Evolutionary conservation across 768 basidiomycete species (phyloP).

Genomic region (Cystobasidium ongulense): DNA sequence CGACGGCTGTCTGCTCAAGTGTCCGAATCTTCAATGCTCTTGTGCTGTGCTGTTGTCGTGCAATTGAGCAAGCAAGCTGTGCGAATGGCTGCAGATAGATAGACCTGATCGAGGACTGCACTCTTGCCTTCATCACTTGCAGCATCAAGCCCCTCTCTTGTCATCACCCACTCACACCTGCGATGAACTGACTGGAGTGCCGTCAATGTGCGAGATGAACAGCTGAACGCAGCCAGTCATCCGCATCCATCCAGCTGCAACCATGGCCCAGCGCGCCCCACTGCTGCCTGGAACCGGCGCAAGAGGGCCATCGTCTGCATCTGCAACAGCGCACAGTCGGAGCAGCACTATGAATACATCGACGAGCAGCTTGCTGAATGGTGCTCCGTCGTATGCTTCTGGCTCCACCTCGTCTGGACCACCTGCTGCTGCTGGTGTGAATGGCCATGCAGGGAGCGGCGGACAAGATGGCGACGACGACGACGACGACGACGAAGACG

Average conservation of each 20-base stretch:
- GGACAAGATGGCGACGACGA: background rate
- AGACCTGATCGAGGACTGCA: too few species aligned
- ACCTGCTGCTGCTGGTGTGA: too few species aligned
- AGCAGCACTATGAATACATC: background rate
- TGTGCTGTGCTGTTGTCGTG: background rate
- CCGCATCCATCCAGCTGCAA: too few species aligned
- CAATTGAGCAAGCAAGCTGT: background rate
- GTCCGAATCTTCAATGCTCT: background rate
- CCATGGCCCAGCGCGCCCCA: background rate
- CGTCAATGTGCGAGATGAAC: background rate
- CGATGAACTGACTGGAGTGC: background rate
- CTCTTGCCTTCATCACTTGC: too few species aligned
- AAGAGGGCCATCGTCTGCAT: background rate
- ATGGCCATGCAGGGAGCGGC: background rate
- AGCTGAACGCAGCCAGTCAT: background rate
- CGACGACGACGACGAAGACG: background rate
- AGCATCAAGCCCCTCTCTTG: too few species aligned
- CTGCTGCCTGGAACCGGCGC: background rate
- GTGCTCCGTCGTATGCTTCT: background rate
- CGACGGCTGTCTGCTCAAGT: background rate
- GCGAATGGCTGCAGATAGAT: too few species aligned
- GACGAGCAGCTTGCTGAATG: background rate
- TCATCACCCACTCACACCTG: too few species aligned
- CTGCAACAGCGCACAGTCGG: background rate
- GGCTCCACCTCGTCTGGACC: background rate